These are phyloP conservation scores for Saccharata proteae DNA, from an alignment of 2,329 filamentous ascomycete genomes.

Conservation along the genomic window DNA sequence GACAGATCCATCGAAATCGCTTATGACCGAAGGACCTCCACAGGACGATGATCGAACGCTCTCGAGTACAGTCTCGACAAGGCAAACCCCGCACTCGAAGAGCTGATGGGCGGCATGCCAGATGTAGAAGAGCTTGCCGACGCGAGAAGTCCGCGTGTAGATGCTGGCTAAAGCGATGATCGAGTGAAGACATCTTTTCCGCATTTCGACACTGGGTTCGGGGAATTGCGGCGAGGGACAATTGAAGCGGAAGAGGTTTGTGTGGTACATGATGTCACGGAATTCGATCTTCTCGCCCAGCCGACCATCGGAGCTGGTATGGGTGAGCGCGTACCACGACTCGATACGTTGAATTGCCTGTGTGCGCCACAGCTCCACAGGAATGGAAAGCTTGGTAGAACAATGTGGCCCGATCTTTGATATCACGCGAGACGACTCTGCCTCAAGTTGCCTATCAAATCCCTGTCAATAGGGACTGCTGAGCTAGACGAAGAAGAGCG, in stretches of 20 bases:
- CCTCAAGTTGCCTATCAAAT: slow-evolving; percentile 7
- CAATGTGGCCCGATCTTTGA: slow-evolving; percentile 2
- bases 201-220: slow-evolving; percentile 2
- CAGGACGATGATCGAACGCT: neutral
- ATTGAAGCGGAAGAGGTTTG: slow-evolving; percentile 7
- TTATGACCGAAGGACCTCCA: neutral
- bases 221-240: slow-evolving; percentile 2
- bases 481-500: too few relatives aligned
- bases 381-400: neutral
- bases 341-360: slow-evolving; percentile 5
- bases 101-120: slow-evolving; percentile 6
- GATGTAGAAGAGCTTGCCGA: slow-evolving; percentile 8
- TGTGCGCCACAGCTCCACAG: slow-evolving; percentile 5
- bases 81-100: slow-evolving; percentile 5
- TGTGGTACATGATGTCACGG: slow-evolving; percentile 8
- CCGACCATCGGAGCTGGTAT: slow-evolving; percentile 6
- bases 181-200: slow-evolving; percentile 4
- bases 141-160: slow-evolving; percentile 4
- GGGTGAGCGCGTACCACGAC: slow-evolving; percentile 5
- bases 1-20: slow-evolving; percentile 1
- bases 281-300: slow-evolving; percentile 7
- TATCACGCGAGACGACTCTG: slow-evolving; percentile 3
- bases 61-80: slow-evolving; percentile 5
- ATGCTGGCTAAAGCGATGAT: slow-evolving; percentile 4
- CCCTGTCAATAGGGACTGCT: too few relatives aligned